A percentile compares a stretch with the other conserved stretches of the same genome.
phyloP scores from a whole-genome alignment of 257 asterid species.

The Haberlea rhodopensis region DNA sequence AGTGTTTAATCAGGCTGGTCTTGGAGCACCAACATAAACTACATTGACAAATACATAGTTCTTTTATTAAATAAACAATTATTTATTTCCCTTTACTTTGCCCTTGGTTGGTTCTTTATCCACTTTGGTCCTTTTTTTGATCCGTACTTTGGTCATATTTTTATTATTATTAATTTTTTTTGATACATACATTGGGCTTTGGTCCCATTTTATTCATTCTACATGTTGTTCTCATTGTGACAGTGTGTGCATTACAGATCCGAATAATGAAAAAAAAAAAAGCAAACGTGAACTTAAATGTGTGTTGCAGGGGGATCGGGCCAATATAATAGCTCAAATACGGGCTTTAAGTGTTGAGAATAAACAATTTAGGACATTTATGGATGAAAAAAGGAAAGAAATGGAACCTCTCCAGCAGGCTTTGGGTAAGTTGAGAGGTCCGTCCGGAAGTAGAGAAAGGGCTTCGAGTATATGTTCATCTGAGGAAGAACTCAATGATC shows the following conservation, averaged over 20 bases:
- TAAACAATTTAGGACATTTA: conserved; percentile 52
- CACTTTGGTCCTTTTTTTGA: neutral
- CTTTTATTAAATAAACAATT: too few species aligned
- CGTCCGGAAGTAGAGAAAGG: conserved; percentile 50
- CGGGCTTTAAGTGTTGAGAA: conserved; percentile 61
- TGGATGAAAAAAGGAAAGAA: conserved; percentile 75
- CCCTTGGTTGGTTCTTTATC: too few species aligned
- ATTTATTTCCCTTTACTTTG: too few species aligned
- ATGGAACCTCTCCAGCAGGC: conserved; percentile 82
- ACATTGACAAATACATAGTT: too few species aligned
- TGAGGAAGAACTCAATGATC: conserved; percentile 65
- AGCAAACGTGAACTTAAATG: neutral
- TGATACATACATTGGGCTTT: too few species aligned
- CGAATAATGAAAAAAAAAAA: too few species aligned
- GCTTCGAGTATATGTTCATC: conserved; percentile 66
- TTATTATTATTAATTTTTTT: too few species aligned
- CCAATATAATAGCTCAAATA: conserved; percentile 49
- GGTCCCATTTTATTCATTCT: neutral
- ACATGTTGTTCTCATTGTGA: neutral
- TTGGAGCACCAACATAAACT: too few species aligned
- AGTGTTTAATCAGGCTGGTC: too few species aligned
- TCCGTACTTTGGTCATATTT: too few species aligned
- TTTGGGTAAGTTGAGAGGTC: conserved; percentile 62
- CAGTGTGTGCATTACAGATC: neutral
- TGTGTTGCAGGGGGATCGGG: conserved; percentile 61